Evolutionary conservation across 257 asterid genomes (phyloP), one percentile per base, ranked within the genome.

Genomic region (Nicotiana tabacum): DNA sequence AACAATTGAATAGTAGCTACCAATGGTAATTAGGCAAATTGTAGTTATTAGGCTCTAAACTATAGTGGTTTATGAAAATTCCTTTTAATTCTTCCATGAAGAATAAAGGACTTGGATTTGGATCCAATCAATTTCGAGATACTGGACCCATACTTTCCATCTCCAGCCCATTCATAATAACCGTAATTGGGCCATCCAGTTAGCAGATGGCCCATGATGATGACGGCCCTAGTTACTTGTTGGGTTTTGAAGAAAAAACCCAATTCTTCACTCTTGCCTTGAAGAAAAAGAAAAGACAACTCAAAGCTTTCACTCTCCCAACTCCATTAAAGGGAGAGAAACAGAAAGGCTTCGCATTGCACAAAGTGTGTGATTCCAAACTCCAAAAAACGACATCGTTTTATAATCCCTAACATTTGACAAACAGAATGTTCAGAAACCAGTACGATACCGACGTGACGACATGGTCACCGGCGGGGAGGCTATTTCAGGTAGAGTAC

Each of bases 401-500:
- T 62, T 46, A 0, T 10, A 43, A 43, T 43, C 12, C 51, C 12
- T 43, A 43, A 43, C 51, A 43, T 43, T 43, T 43, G 51, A 43
- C 11, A 43, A 0, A 43, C 65, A 91, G 83, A 77, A 96, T 96
- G 99, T 94, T 94, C 80, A 86, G 98, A 58, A 96, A 96, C 87
- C 99, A 96, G 89, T 96, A 96, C 89, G 99, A 96, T 56, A 94
- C 99, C 77, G 99, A 96, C 72, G 99, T 96, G 77, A 96, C 99
- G 48, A 93, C 99, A 78, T 96, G 99, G 99, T 92, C 99, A 55
- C 99, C 98, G 86, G 97, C 98, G 67, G 98, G 98, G 83, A 85
- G 98, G 82, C 86, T 96, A 7, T 96, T 96, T 82, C 98, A 96
- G 80, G 99, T 96, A 27, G 99, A 96, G 80, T 96, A 94, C 85